Conservation (phyloP, 192 early-diverging fungal species). For the Backusella luteola region DNA sequence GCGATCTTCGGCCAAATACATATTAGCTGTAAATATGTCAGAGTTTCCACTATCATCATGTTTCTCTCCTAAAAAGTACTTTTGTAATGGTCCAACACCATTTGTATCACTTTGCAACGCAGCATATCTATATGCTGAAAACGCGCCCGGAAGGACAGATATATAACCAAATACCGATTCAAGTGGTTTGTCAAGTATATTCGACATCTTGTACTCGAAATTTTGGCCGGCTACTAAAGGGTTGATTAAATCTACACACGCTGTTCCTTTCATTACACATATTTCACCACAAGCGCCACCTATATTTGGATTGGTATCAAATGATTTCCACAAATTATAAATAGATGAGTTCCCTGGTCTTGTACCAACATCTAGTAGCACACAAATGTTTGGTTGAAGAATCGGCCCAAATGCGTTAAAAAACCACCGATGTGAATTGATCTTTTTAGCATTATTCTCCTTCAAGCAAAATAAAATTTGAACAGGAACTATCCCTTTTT, state of each 20-base stretch:
- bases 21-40: constrained; percentile 84
- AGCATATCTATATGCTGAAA: constrained; percentile 91
- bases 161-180: constrained; percentile 97
- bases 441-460: constrained; percentile 90
- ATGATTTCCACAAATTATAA: constrained; percentile 94
- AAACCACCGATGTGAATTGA: constrained; percentile 98
- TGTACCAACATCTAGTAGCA: constrained; percentile 93
- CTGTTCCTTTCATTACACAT: constrained; percentile 75
- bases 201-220: constrained; percentile 99
- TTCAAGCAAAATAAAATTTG: constrained; percentile 94
- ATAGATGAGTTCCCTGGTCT: constrained; percentile 78
- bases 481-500: constrained; percentile 77
- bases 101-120: constrained; percentile 73
- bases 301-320: constrained; percentile 74
- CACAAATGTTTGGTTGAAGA: constrained; percentile 84
- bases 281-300: constrained; percentile 97
- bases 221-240: constrained; percentile 94
- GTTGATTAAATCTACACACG: constrained; percentile 69
- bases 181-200: constrained; percentile 95
- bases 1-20: constrained; percentile 92
- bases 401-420: constrained; percentile 88
- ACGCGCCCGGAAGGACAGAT: constrained; percentile 92
- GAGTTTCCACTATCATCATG: constrained; percentile 59
- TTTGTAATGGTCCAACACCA: constrained; percentile 57
- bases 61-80: constrained; percentile 92